Conservation (phyloP, 768 basidiomycete species). For the Clitopilus hobsonii region DNA sequence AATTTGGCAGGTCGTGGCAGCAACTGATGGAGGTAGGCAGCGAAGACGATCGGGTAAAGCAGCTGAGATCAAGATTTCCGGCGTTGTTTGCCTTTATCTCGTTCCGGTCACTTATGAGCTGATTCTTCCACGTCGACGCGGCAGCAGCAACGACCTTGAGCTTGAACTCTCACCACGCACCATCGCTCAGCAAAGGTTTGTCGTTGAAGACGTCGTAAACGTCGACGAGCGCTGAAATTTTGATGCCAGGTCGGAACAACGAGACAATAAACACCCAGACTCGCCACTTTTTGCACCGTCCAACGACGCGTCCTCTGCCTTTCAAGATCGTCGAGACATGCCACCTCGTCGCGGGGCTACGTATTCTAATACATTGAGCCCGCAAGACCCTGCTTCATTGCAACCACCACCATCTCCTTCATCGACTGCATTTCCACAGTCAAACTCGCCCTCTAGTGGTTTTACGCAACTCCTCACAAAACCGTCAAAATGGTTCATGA, state of each 20-base stretch:
- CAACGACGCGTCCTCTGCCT: background rate
- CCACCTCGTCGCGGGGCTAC: constrained; percentile 43
- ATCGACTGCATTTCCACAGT: constrained; percentile 42
- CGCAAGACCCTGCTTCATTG: constrained; percentile 23
- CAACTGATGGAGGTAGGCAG: background rate
- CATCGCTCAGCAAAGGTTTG: background rate
- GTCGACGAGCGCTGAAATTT: background rate
- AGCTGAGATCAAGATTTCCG: background rate
- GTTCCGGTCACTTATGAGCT: constrained; percentile 1
- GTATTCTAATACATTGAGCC: constrained; percentile 33
- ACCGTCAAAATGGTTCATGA: constrained; percentile 69
- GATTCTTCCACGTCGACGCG: background rate
- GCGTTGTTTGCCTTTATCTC: background rate
- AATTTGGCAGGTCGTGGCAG: too few relatives aligned
- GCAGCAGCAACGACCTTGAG: background rate
- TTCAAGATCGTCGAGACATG: constrained; percentile 26
- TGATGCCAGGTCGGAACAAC: too few relatives aligned
- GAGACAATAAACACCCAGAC: too few relatives aligned
- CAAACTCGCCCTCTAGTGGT: constrained; percentile 60
- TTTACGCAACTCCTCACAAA: constrained; percentile 63
- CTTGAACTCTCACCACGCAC: background rate
- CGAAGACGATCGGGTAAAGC: background rate
- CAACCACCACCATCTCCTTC: constrained; percentile 26
- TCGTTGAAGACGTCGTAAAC: background rate
- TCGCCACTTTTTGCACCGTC: background rate